Conservation (phyloP, 495 filamentous ascomycete genomes). For the Penicillium fimorum region DNA sequence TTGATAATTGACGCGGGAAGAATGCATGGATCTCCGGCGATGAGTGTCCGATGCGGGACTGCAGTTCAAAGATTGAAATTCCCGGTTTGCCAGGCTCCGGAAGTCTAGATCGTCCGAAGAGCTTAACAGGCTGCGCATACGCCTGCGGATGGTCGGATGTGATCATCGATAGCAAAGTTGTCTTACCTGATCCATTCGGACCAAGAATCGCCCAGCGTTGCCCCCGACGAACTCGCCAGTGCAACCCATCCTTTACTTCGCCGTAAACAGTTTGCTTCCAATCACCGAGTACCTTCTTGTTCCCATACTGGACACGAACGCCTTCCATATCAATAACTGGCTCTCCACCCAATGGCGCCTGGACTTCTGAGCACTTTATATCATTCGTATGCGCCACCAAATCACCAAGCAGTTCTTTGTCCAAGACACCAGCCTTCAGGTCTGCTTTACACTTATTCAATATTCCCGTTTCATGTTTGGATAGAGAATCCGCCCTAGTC, state of each 20-base stretch:
- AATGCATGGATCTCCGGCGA: slow-evolving; percentile 91
- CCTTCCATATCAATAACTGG: slow-evolving; percentile 82
- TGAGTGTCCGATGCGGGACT: slow-evolving; percentile 84
- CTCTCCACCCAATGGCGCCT: slow-evolving; percentile 43
- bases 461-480: slow-evolving; percentile 9
- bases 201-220: slow-evolving; percentile 91
- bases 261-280: slow-evolving; percentile 63
- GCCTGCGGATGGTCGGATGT: slow-evolving; percentile 94
- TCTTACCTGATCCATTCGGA: slow-evolving; percentile 80
- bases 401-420: slow-evolving; percentile 33
- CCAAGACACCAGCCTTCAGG: slow-evolving; percentile 30
- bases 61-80: slow-evolving; percentile 88
- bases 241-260: slow-evolving; percentile 55
- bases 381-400: slow-evolving; percentile 14
- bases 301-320: slow-evolving; percentile 75
- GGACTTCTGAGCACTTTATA: neutral
- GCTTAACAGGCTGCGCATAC: slow-evolving; percentile 79
- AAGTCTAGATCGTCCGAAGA: slow-evolving; percentile 80
- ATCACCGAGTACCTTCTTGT: slow-evolving; percentile 70
- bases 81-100: slow-evolving; percentile 69
- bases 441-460: slow-evolving; percentile 12
- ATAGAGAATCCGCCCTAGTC: neutral
- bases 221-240: slow-evolving; percentile 80
- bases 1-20: slow-evolving; percentile 75
- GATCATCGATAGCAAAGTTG: slow-evolving; percentile 85